A percentile compares a stretch with the other conserved stretches of the same genome.
Conservation (phyloP, 768 basidiomycete species). For the Rhizopogon vinicolor region DNA sequence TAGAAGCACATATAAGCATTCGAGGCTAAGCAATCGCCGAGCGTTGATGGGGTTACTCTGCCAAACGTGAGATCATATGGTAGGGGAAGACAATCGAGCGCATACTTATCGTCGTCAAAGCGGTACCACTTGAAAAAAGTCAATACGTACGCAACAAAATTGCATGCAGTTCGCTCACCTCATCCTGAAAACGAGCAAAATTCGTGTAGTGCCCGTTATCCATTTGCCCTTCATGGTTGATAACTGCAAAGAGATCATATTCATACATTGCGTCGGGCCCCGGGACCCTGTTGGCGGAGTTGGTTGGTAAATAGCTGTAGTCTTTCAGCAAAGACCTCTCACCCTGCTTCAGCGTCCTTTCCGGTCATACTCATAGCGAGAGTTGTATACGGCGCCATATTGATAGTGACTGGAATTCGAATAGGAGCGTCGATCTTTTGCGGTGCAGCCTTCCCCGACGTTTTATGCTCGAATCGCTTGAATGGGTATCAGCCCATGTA, state of each 20-base stretch:
- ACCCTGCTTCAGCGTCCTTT: constrained; percentile 34
- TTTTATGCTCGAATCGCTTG: constrained; percentile 91
- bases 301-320: neutral
- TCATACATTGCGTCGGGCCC: constrained; percentile 72
- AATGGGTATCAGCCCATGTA: neutral
- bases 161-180: constrained; percentile 44
- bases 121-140: constrained; percentile 70
- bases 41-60: constrained; percentile 69
- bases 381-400: constrained; percentile 87
- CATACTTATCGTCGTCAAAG: constrained; percentile 91
- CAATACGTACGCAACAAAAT: neutral
- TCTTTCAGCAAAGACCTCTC: constrained; percentile 7
- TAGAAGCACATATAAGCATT: constrained; percentile 95
- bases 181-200: constrained; percentile 79
- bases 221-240: constrained; percentile 92
- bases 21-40: constrained; percentile 65
- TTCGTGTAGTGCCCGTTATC: constrained; percentile 95
- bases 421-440: constrained; percentile 84
- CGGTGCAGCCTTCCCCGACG: constrained; percentile 63
- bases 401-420: constrained; percentile 75
- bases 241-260: constrained; percentile 89
- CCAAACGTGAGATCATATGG: constrained; percentile 3
- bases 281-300: constrained; percentile 29
- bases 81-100: constrained; percentile 5
- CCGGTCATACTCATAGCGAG: constrained; percentile 47